Conservation (phyloP, 129 eudicot species). For the Chrysanthemum makinoi region DNA sequence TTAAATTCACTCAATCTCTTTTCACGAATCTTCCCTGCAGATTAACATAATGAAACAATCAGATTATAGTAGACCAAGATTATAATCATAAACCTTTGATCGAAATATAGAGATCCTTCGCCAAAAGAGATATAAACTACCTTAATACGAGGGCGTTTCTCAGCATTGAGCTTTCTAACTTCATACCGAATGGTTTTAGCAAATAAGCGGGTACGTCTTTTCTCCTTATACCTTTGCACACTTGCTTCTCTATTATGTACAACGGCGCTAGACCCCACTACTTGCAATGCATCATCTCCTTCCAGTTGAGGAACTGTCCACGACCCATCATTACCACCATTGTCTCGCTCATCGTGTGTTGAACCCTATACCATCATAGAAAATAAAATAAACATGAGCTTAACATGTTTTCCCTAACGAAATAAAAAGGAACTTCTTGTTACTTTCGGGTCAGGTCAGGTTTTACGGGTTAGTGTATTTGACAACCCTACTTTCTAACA, state of each 20-base stretch:
- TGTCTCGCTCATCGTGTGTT: conserved; percentile 19
- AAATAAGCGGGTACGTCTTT: conserved; percentile 77
- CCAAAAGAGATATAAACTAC: conserved; percentile 16
- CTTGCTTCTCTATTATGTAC: conserved; percentile 69
- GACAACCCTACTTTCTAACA: background rate
- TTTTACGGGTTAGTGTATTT: too few species aligned
- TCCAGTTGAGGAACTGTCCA: conserved; percentile 70
- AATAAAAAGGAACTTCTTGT: background rate
- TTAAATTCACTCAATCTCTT: conserved; percentile 37
- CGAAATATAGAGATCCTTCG: background rate
- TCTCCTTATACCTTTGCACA: conserved; percentile 80
- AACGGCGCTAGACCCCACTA: conserved; percentile 13
- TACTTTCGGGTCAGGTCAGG: too few species aligned
- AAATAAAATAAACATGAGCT: background rate
- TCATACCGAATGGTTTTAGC: conserved; percentile 71
- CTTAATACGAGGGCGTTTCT: conserved; percentile 91
- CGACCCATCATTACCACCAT: conserved; percentile 26
- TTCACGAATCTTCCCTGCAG: conserved; percentile 77
- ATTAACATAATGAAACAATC: background rate
- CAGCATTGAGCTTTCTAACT: conserved; percentile 88
- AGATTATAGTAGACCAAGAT: background rate
- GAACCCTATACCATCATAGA: conserved; percentile 16
- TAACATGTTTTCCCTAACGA: background rate
- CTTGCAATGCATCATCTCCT: conserved; percentile 20
- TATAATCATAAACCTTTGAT: background rate